phyloP scores from a whole-genome alignment of 2,329 filamentous ascomycete species.

The Trichoderma guizhouense region DNA sequence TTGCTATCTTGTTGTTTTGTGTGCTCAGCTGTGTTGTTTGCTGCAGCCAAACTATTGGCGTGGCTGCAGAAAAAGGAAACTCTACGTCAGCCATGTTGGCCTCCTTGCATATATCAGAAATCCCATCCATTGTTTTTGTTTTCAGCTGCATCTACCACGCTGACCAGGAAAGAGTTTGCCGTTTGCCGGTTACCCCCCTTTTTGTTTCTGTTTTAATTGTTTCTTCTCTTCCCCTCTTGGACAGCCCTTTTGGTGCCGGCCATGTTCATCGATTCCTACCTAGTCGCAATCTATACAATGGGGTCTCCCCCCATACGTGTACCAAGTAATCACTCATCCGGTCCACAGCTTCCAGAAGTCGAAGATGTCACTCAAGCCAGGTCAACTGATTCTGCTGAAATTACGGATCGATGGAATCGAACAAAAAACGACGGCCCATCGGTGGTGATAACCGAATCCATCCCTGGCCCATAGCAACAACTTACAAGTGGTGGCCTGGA shows the following conservation, averaged over 20 bases:
- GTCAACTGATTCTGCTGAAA: constrained; percentile 16
- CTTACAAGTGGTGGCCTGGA: background rate
- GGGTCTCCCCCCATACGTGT: background rate
- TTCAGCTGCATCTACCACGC: background rate
- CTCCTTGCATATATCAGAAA: background rate
- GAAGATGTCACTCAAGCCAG: background rate
- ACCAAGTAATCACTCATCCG: background rate
- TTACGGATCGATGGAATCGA: constrained; percentile 17
- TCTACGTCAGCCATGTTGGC: background rate
- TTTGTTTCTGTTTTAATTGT: background rate
- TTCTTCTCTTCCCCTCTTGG: background rate
- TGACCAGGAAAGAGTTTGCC: background rate
- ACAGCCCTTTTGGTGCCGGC: background rate
- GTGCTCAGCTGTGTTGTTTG: background rate
- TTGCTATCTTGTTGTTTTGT: background rate
- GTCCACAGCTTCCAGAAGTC: constrained; percentile 13
- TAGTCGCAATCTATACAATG: background rate
- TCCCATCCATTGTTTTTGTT: background rate
- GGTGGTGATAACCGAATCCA: constrained; percentile 17
- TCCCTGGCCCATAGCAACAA: background rate
- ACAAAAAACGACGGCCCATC: background rate
- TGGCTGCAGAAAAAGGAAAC: constrained; percentile 11
- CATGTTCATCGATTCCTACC: background rate
- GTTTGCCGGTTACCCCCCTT: background rate
- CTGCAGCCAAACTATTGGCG: constrained; percentile 3